phyloP scores from a whole-genome alignment of 495 filamentous ascomycete species.

The Podospora tetraspora region DNA sequence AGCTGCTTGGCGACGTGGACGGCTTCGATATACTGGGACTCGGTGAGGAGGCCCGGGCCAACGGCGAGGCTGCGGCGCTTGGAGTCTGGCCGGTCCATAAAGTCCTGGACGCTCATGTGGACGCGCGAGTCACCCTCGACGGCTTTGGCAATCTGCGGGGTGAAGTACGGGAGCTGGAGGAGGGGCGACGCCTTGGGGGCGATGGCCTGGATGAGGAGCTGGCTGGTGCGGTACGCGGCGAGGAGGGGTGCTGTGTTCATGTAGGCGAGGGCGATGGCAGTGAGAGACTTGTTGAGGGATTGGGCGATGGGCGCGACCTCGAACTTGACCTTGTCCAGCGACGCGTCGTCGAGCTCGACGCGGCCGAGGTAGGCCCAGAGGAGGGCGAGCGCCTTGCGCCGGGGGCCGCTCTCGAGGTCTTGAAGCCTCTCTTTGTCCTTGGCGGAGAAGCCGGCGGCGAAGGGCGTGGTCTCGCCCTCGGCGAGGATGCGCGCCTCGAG shows the following conservation, averaged over 20 bases:
- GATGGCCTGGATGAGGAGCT: slow-evolving; percentile 84
- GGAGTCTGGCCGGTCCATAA: slow-evolving; percentile 74
- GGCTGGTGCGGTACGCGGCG: slow-evolving; percentile 72
- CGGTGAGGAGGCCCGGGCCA: slow-evolving; percentile 64
- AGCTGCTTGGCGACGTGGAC: slow-evolving; percentile 73
- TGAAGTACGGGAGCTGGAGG: slow-evolving; percentile 87
- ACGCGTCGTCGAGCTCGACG: slow-evolving; percentile 64
- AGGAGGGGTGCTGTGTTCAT: slow-evolving; percentile 77
- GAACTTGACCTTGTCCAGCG: slow-evolving; percentile 65
- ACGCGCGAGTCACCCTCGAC: slow-evolving; percentile 71
- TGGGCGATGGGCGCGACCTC: slow-evolving; percentile 83
- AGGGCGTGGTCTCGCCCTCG: slow-evolving; percentile 44
- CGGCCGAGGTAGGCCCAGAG: slow-evolving; percentile 94
- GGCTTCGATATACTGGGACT: slow-evolving; percentile 69
- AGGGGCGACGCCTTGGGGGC: slow-evolving; percentile 79
- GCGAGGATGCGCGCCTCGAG: slow-evolving; percentile 72
- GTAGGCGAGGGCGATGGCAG: slow-evolving; percentile 79
- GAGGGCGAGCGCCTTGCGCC: slow-evolving; percentile 80
- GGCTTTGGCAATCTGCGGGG: slow-evolving; percentile 62
- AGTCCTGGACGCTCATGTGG: slow-evolving; percentile 75
- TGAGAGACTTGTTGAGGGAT: slow-evolving; percentile 77
- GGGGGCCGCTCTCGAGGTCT: slow-evolving; percentile 61
- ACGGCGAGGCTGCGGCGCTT: slow-evolving; percentile 64
- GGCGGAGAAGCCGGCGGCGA: slow-evolving; percentile 53
- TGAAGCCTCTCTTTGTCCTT: slow-evolving; percentile 67